Evolutionary conservation across 768 basidiomycete genomes (phyloP).

Genomic region (Albatrellus ellisii): DNA sequence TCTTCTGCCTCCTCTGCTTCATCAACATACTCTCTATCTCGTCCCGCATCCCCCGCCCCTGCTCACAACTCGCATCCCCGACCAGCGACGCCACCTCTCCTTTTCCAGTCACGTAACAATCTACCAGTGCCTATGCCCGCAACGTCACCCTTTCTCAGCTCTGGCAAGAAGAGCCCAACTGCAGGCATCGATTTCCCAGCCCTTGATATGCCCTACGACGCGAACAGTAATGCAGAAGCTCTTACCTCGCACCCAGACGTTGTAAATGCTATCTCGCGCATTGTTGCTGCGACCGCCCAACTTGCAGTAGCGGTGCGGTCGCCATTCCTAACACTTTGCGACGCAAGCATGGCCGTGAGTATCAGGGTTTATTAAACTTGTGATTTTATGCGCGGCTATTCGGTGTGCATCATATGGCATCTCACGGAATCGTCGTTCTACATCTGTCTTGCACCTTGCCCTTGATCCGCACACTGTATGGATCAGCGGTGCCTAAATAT

Average conservation of each 20-base stretch:
- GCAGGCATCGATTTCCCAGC: conserved; percentile 17
- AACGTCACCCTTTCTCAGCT: no score
- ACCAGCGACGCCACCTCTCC: conserved; percentile 1
- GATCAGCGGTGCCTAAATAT: no score
- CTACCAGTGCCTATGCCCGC: neutral
- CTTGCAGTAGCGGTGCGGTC: conserved; percentile 48
- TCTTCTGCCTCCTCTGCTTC: neutral
- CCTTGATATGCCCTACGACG: conserved; percentile 17
- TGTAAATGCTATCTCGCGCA: conserved; percentile 43
- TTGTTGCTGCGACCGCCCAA: conserved; percentile 61
- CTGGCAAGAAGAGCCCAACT: no score
- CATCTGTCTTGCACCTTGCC: conserved; percentile 1
- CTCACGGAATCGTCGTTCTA: no score
- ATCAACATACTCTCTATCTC: neutral
- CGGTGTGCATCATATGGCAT: no score
- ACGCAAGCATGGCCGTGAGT: conserved; percentile 56
- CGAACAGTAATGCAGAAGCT: conserved; percentile 33
- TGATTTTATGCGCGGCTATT: no score
- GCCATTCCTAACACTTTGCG: conserved; percentile 62
- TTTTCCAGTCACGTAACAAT: conserved; percentile 1
- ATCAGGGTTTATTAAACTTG: conserved; percentile 6
- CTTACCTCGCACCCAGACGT: conserved; percentile 50
- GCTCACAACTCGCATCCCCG: conserved; percentile 8
- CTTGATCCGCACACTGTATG: neutral
- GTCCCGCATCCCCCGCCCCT: conserved; percentile 5